These are phyloP conservation scores for Colletotrichum liaoningense DNA, from an alignment of 2,329 filamentous ascomycete genomes.

Conservation along the genomic window DNA sequence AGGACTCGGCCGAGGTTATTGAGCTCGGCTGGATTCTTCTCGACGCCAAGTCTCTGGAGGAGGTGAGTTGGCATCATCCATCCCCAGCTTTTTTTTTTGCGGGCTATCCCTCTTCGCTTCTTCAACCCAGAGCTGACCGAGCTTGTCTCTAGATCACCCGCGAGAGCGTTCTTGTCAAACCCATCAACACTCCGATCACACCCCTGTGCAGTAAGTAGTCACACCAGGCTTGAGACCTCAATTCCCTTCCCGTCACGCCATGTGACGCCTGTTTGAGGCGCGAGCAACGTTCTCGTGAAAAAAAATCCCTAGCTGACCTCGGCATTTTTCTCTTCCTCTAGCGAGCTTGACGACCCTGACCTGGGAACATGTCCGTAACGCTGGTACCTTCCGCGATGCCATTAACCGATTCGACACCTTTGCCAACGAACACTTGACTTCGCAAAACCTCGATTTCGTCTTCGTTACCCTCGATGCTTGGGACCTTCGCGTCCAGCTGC, in stretches of 20 bases:
- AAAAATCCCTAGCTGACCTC: slow-evolving; percentile 37
- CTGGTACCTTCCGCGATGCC: slow-evolving; percentile 96
- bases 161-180: slow-evolving; percentile 96
- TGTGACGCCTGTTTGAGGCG: slow-evolving; percentile 27
- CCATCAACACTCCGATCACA: slow-evolving; percentile 98
- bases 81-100: neutral
- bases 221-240: slow-evolving; percentile 33
- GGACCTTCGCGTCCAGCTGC: slow-evolving; percentile 97
- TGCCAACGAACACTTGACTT: slow-evolving; percentile 88
- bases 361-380: slow-evolving; percentile 98
- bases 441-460: slow-evolving; percentile 94
- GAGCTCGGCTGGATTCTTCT: slow-evolving; percentile 98
- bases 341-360: slow-evolving; percentile 97
- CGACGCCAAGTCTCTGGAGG: slow-evolving; percentile 90
- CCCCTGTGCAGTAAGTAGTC: slow-evolving; percentile 93
- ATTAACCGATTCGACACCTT: slow-evolving; percentile 96
- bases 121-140: slow-evolving; percentile 34
- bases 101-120: slow-evolving; percentile 24
- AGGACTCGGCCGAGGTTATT: slow-evolving; percentile 99
- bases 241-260: slow-evolving; percentile 25
- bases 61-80: slow-evolving; percentile 70
- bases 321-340: slow-evolving; percentile 51
- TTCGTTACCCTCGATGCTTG: slow-evolving; percentile 98
- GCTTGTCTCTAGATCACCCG: slow-evolving; percentile 78
- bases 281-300: slow-evolving; percentile 40